These are phyloP conservation scores for Plasmodium inui DNA, from an alignment of 169 alveolate genomes.

Conservation along the genomic window DNA sequence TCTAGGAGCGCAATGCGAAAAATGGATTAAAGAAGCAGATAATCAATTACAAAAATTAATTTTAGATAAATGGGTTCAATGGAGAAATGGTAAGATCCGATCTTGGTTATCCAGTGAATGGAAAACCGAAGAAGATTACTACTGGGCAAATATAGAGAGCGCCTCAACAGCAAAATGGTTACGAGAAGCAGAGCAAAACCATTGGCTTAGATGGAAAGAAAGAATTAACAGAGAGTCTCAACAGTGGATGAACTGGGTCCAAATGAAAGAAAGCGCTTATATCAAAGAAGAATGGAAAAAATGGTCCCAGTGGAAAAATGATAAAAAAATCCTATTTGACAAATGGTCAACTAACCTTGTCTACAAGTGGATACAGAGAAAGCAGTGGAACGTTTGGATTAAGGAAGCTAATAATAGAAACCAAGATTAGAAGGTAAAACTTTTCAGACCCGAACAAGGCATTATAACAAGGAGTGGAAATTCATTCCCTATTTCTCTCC, in stretches of 20 bases:
- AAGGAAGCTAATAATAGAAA: not conserved
- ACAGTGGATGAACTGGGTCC: slow-evolving; percentile 24
- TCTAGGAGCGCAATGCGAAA: slow-evolving; percentile 8
- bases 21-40: slow-evolving; percentile 1
- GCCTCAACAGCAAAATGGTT: slow-evolving; percentile 25
- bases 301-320: slow-evolving; percentile 14
- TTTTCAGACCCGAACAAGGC: not conserved
- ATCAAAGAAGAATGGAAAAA: not conserved
- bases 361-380: slow-evolving; percentile 15
- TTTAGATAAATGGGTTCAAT: slow-evolving; percentile 20
- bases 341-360: slow-evolving; percentile 14
- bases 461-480: not conserved
- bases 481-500: not conserved
- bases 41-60: not conserved
- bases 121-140: slow-evolving; percentile 34
- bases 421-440: not conserved
- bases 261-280: slow-evolving; percentile 15
- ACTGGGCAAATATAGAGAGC: slow-evolving; percentile 10
- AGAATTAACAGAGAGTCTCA: slow-evolving; percentile 14
- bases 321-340: not conserved
- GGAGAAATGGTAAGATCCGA: slow-evolving; percentile 15
- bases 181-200: not conserved
- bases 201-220: slow-evolving; percentile 24
- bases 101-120: slow-evolving; percentile 24
- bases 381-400: slow-evolving; percentile 15